Conservation (phyloP, 352 stramenopile genomes). For the Phytophthora niederhauseri region DNA sequence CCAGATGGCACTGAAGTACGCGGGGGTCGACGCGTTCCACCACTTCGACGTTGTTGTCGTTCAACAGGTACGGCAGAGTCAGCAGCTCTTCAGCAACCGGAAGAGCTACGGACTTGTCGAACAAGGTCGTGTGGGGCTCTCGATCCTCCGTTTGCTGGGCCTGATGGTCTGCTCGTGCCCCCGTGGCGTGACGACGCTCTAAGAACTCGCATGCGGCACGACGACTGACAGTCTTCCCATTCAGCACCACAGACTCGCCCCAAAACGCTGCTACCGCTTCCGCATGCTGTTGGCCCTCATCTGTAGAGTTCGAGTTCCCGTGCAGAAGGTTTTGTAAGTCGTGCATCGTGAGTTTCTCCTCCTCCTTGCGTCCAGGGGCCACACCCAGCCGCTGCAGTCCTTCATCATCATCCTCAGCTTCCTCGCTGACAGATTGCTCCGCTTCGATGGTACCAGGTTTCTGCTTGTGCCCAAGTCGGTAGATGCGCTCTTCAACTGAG, state of each 20-base stretch:
- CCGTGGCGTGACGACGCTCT: slow-evolving; percentile 44
- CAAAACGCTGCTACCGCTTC: slow-evolving; percentile 43
- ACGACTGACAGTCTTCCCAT: slow-evolving; percentile 40
- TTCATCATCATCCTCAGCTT: slow-evolving; percentile 30
- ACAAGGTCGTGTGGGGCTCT: slow-evolving; percentile 37
- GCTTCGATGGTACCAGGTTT: neutral
- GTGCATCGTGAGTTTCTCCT: slow-evolving; percentile 61
- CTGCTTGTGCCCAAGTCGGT: slow-evolving; percentile 36
- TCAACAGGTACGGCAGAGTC: slow-evolving; percentile 12
- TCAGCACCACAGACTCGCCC: slow-evolving; percentile 47
- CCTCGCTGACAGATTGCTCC: slow-evolving; percentile 5
- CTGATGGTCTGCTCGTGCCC: slow-evolving; percentile 25
- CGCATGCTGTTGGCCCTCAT: neutral
- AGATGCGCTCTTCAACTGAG: slow-evolving; percentile 92
- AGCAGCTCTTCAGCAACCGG: slow-evolving; percentile 36
- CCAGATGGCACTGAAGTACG: slow-evolving; percentile 10
- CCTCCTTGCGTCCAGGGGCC: slow-evolving; percentile 51
- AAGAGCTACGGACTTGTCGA: slow-evolving; percentile 31
- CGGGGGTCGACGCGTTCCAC: slow-evolving; percentile 4
- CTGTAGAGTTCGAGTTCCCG: slow-evolving; percentile 12
- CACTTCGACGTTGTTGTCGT: neutral
- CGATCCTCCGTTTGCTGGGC: neutral
- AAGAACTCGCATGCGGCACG: slow-evolving; percentile 39
- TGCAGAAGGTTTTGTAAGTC: slow-evolving; percentile 54
- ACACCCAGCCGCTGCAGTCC: slow-evolving; percentile 34